phyloP scores from a whole-genome alignment of 1,284 basidiomycete species.

The Trichosporon ovoides region DNA sequence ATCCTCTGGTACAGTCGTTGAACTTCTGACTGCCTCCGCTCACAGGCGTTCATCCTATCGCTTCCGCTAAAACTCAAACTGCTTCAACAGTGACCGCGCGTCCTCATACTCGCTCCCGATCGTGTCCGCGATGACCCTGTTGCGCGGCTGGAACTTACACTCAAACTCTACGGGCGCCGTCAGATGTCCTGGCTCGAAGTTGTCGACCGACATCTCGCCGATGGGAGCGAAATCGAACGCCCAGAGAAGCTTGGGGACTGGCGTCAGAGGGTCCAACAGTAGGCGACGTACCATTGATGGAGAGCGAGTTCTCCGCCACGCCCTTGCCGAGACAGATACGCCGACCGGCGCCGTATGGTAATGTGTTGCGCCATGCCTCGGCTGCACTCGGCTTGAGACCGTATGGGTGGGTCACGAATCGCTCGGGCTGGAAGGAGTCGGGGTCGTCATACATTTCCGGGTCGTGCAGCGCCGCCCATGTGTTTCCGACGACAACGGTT shows the following conservation, averaged over 20 bases:
- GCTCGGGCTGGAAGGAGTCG: conserved; percentile 9
- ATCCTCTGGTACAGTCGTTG: no score
- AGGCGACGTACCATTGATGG: conserved; percentile 10
- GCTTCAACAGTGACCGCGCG: conserved; percentile 5
- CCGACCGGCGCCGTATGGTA: conserved; percentile 10
- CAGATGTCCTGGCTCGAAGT: conserved; percentile 13
- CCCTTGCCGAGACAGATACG: conserved; percentile 10
- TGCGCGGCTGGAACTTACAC: conserved; percentile 10
- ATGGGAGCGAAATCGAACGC: conserved; percentile 13
- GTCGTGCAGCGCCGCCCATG: conserved; percentile 15
- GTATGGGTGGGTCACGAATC: conserved; percentile 7
- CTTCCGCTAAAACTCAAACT: conserved; percentile 11
- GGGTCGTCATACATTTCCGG: conserved; percentile 10
- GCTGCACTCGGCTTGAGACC: conserved; percentile 4
- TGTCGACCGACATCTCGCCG: conserved; percentile 9
- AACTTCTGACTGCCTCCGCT: no score
- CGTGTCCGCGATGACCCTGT: conserved; percentile 5
- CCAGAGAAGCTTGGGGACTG: conserved; percentile 14
- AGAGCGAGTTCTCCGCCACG: conserved; percentile 13
- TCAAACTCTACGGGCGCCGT: conserved; percentile 13
- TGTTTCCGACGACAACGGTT: conserved; percentile 12
- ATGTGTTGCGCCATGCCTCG: conserved; percentile 9
- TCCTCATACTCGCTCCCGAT: conserved; percentile 12
- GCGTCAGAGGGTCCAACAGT: not conserved
- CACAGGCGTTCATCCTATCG: no score